Percentiles rank a stretch among this genome's conserved stretches.
Evolutionary conservation across 1,284 basidiomycete genomes (phyloP).

Genomic region (Sporisorium reilianum): DNA sequence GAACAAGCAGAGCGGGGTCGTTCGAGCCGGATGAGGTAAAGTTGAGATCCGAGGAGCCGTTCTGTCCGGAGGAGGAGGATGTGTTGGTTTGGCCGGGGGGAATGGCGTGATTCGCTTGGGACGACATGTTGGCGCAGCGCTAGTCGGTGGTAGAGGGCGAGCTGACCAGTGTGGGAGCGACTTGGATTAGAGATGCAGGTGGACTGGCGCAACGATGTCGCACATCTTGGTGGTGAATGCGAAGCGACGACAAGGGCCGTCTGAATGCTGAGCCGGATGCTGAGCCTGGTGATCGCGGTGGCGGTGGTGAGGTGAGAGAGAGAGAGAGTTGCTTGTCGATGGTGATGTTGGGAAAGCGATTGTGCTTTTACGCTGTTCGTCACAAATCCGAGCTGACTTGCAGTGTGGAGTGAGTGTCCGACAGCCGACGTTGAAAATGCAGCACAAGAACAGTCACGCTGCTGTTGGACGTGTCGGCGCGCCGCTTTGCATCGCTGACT

Average conservation of each 20-base stretch:
- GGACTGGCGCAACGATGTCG: constrained; percentile 1
- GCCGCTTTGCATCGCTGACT: constrained; percentile 7
- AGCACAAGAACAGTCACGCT: constrained; percentile 1
- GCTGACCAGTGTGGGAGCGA: neutral
- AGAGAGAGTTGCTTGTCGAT: neutral
- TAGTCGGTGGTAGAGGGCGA: neutral
- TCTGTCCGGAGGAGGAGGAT: constrained; percentile 21
- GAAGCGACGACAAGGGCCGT: neutral
- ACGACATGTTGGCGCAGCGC: constrained; percentile 15
- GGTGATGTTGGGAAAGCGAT: neutral
- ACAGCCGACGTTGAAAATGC: neutral
- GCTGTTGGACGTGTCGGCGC: constrained; percentile 1
- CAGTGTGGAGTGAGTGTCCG: constrained; percentile 5
- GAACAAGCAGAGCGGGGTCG: neutral
- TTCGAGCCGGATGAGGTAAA: constrained; percentile 42
- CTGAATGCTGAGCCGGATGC: neutral
- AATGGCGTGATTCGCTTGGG: neutral
- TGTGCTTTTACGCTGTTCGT: neutral
- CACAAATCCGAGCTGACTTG: neutral
- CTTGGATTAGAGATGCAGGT: constrained; percentile 2
- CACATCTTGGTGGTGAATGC: constrained; percentile 10
- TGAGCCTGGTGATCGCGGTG: no score
- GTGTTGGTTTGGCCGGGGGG: constrained; percentile 9
- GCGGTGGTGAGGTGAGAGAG: neutral
- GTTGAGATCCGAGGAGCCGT: constrained; percentile 34